phyloP scores from a whole-genome alignment of 345 rosid genomes.

The Salix viminalis region DNA sequence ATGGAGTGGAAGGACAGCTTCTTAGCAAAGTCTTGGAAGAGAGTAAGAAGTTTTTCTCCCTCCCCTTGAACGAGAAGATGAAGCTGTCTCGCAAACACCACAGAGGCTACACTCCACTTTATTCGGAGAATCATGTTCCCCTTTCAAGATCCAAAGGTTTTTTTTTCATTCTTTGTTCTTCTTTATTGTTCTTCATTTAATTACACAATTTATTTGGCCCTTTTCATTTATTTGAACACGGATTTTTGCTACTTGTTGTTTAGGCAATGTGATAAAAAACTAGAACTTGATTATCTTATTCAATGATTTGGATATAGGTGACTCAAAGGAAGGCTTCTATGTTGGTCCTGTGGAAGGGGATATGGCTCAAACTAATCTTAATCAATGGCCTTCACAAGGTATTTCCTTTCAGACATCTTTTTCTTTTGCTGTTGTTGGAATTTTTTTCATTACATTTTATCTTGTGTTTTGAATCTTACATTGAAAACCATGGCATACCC shows the following conservation, averaged over 20 bases:
- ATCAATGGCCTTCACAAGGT: conserved; percentile 80
- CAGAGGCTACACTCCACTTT: conserved; percentile 63
- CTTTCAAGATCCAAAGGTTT: conserved; percentile 39
- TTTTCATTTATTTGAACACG: no score
- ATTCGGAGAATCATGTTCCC: conserved; percentile 48
- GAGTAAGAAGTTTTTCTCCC: conserved; percentile 64
- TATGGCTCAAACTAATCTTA: conserved; percentile 28
- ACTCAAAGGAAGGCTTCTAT: conserved; percentile 64
- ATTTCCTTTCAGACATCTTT: background rate
- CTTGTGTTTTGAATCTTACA: background rate
- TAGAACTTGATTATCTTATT: background rate
- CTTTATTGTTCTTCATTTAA: background rate
- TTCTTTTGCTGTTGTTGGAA: background rate
- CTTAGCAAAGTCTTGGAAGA: conserved; percentile 39
- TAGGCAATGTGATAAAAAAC: background rate
- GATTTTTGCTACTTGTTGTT: background rate
- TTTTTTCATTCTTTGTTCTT: background rate
- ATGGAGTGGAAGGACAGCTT: conserved; percentile 61
- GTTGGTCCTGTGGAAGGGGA: conserved; percentile 54
- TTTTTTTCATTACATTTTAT: background rate
- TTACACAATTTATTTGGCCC: no score
- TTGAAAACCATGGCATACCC: no score
- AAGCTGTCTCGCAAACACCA: conserved; percentile 33
- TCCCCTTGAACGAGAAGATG: conserved; percentile 59
- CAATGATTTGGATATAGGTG: conserved; percentile 40